Conservation (phyloP, 2,329 filamentous ascomycete genomes). For the Elsinoe ampelina region DNA sequence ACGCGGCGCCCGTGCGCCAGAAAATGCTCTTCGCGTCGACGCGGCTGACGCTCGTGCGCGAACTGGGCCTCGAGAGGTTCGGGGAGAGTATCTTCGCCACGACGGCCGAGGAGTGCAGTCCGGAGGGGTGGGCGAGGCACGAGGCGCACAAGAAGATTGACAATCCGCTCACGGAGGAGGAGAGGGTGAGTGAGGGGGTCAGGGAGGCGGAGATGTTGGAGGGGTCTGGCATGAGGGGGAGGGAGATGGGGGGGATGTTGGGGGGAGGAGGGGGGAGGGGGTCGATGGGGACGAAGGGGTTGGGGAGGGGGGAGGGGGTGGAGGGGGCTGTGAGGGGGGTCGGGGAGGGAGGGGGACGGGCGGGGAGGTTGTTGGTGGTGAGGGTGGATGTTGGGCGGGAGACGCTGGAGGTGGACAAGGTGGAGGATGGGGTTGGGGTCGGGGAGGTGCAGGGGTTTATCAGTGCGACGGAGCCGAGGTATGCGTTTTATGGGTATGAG, state of each 20-base stretch:
- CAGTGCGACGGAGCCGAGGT: slow-evolving; percentile 60
- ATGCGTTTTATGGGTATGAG: slow-evolving; percentile 68
- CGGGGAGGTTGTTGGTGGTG: slow-evolving; percentile 52
- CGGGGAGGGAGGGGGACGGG: slow-evolving; percentile 37
- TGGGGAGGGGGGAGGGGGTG: slow-evolving; percentile 53
- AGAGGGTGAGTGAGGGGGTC: slow-evolving; percentile 60
- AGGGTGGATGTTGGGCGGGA: slow-evolving; percentile 65
- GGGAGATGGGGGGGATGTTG: slow-evolving; percentile 51
- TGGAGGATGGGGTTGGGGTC: slow-evolving; percentile 45
- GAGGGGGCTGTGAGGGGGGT: slow-evolving; percentile 54
- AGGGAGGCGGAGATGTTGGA: slow-evolving; percentile 68
- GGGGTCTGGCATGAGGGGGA: slow-evolving; percentile 56
- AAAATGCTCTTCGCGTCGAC: slow-evolving; percentile 83
- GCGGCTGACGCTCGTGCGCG: slow-evolving; percentile 62
- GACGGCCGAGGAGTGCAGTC: slow-evolving; percentile 57
- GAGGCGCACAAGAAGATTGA: slow-evolving; percentile 53
- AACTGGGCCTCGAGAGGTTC: slow-evolving; percentile 71
- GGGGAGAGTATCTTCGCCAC: slow-evolving; percentile 67
- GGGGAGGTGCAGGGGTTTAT: slow-evolving; percentile 51
- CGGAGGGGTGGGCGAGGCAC: slow-evolving; percentile 61
- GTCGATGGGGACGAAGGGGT: slow-evolving; percentile 38
- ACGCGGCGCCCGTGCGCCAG: slow-evolving; percentile 67
- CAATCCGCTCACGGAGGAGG: slow-evolving; percentile 71
- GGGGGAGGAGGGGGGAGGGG: slow-evolving; percentile 53
- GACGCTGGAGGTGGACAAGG: slow-evolving; percentile 56